Evolutionary conservation across 2,329 filamentous ascomycete genomes (phyloP).

Genomic region (Talaromyces sp.): DNA sequence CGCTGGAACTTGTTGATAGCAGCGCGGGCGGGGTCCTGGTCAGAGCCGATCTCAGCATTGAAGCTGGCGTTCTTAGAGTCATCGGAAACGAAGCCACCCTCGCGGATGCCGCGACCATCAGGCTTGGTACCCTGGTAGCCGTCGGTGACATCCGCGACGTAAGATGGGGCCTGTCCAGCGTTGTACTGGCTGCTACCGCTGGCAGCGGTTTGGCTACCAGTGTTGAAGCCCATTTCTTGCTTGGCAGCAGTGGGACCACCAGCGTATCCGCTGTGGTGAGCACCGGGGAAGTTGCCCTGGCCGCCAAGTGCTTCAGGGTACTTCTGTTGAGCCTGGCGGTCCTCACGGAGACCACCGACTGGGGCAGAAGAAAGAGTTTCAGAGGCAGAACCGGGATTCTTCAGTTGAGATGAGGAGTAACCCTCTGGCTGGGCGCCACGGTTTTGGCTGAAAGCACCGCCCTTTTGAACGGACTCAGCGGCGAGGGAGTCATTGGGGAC

Average conservation of each 20-base stretch:
- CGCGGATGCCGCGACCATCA: conserved; percentile 55
- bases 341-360: conserved; percentile 50
- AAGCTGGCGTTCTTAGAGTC: conserved; percentile 55
- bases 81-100: conserved; percentile 48
- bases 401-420: conserved; percentile 56
- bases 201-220: conserved; percentile 24
- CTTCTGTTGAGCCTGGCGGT: conserved; percentile 45
- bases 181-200: conserved; percentile 32
- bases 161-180: conserved; percentile 41
- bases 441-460: conserved; percentile 66
- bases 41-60: conserved; percentile 55
- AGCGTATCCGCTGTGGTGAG: conserved; percentile 39
- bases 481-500: conserved; percentile 73
- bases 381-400: conserved; percentile 59
- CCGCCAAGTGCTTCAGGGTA: conserved; percentile 44
- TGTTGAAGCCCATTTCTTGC: conserved; percentile 30
- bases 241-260: conserved; percentile 39
- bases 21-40: conserved; percentile 58
- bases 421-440: conserved; percentile 53
- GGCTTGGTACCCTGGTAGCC: conserved; percentile 44
- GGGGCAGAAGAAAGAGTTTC: conserved; percentile 53
- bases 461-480: conserved; percentile 65
- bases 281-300: conserved; percentile 43
- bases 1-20: conserved; percentile 46
- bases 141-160: conserved; percentile 38